Conservation (phyloP, 1,284 basidiomycete genomes). For the Puccinia coronata region DNA sequence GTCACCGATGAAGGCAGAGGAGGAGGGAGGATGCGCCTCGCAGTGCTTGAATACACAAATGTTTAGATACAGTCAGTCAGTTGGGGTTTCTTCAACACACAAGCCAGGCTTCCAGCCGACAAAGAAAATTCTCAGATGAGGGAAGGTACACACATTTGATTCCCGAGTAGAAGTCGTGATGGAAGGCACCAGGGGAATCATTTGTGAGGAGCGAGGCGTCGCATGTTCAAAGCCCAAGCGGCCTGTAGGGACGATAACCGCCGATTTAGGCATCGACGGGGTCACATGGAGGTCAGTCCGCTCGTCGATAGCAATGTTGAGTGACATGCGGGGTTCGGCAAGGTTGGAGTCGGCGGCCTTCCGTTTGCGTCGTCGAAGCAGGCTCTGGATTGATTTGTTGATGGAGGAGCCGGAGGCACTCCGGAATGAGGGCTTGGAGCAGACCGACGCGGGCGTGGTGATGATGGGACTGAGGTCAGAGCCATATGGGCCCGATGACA, state of each 20-base stretch:
- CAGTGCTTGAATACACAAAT: neutral
- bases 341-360: neutral
- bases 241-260: neutral
- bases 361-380: conserved; percentile 1
- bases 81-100: too few relatives aligned
- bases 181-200: neutral
- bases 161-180: too few relatives aligned
- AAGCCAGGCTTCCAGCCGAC: neutral
- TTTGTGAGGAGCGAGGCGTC: neutral
- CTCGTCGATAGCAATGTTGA: neutral
- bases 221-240: neutral
- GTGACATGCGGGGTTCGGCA: neutral
- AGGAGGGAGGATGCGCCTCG: neutral
- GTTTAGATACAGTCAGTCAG: too few relatives aligned
- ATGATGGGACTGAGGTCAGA: neutral
- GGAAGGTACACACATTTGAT: conserved; percentile 1
- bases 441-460: neutral
- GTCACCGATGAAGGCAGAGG: neutral
- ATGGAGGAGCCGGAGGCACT: neutral
- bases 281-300: neutral
- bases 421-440: conserved; percentile 1
- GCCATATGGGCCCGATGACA: too few relatives aligned
- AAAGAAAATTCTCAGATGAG: neutral
- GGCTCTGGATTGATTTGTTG: conserved; percentile 20
- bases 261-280: neutral